Base-by-base conservation (phyloP, 306 rosid species). In the Luffa acutangula region DNA sequence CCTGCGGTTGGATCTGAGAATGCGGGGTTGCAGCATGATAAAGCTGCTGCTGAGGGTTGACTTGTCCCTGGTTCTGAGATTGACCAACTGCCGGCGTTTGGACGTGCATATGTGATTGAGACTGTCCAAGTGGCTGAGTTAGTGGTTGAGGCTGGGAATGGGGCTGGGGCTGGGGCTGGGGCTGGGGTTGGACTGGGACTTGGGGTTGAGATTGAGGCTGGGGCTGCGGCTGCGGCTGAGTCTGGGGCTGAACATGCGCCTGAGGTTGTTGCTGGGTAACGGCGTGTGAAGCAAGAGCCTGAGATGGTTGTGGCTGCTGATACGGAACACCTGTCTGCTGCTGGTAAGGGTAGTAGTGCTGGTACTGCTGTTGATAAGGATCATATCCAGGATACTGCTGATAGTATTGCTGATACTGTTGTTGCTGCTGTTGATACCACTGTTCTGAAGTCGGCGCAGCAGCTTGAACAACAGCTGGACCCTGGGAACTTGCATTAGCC, bases 321-420 rank as follows among this genome's bases (percentile, higher is more conserved):
- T 83, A 85, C 76, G 83, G 98, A 43, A 85, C 86, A 86, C 75
- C 88, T 1, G 71, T 85, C 31, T 91, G 80, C 82, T 91, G 97
- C 80, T 92, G 98, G 84, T 91, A 90, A 15, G 97, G 96, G 80
- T 93, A 88, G 82, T 90, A 91, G 18, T 90, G 90, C 81, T 92
- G 97, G 90, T 92, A 95, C 43, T 93, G 97, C 85, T 89, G 98
- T 81, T 92, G 97, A 77, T 88, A 91, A 46, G 90, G 92, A 83
- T 94, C 97, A 87, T 89, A 91, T 72, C 98, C 97, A 70, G 97
- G 93, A 76, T 91, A 92, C 74, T 92, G 98, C 85, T 92, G 98
- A 78, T 94, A 92, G 81, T 90, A 92, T 85, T 90, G 97, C 70
- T 90, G 97, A 87, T 92, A 92, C 74, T 89, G 96, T 81, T 89